Evolutionary conservation across 192 early-diverging fungal species (phyloP).

Genomic region (Endogone sp.): DNA sequence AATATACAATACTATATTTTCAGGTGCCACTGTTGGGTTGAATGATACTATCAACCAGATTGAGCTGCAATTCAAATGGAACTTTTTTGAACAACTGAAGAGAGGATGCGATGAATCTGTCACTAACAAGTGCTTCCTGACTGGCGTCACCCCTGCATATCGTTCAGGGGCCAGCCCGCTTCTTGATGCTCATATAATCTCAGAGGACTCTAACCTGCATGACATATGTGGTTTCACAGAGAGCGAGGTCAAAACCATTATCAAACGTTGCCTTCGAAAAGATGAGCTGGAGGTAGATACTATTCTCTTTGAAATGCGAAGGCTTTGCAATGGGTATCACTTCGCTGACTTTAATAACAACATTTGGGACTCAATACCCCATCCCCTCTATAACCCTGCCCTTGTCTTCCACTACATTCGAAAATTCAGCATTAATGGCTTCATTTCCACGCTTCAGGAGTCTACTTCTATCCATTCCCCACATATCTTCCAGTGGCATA

Average conservation of each 20-base stretch:
- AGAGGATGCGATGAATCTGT: conserved; percentile 19
- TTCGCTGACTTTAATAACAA: conserved; percentile 13
- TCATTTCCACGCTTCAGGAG: neutral
- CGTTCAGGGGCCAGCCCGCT: conserved; percentile 26
- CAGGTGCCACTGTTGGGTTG: conserved; percentile 15
- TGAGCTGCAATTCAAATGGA: conserved; percentile 25
- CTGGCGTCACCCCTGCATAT: conserved; percentile 28
- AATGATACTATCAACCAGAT: conserved; percentile 14
- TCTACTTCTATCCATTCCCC: neutral
- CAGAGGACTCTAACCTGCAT: conserved; percentile 16
- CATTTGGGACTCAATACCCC: neutral
- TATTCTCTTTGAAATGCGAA: conserved; percentile 20
- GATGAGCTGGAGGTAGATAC: conserved; percentile 16
- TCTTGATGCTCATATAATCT: conserved; percentile 23
- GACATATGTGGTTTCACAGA: conserved; percentile 35
- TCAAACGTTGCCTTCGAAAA: conserved; percentile 26
- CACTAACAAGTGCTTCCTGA: conserved; percentile 32
- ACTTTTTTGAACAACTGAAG: conserved; percentile 26
- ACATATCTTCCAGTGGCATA: neutral
- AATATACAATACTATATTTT: conserved; percentile 26
- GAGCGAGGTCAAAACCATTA: conserved; percentile 31
- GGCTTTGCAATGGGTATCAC: conserved; percentile 31
- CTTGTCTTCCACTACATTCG: neutral
- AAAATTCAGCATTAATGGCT: neutral
- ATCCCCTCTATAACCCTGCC: neutral